Evolutionary conservation across 2,329 filamentous ascomycete species (phyloP), one percentile per base, ranked within the genome.

Genomic region (Pseudopithomyces maydicus): DNA sequence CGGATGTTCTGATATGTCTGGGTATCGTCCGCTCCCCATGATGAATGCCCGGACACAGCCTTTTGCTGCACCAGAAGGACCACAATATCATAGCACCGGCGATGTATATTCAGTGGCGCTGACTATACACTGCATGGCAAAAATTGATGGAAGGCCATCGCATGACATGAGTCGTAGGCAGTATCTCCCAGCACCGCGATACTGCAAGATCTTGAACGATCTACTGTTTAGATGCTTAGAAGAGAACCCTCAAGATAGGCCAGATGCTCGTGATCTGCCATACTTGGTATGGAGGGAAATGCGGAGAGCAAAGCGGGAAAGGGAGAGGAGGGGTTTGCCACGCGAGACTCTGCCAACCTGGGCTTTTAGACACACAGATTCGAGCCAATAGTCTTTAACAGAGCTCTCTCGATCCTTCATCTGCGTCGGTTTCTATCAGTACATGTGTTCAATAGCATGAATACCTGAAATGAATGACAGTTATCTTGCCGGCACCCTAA

Each of bases 1-100:
- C 29, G 62, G 64, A 6, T 58, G 54, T 29, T 48, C 49, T 12
- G 43, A 58, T 3, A 17, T 44, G 3, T 6, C 5, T 1, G 6
- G 19, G 1, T 47, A 60, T 29, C 15, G 5, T 8, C 8, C 12
- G 22, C 5, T 8, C 6, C 3, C 12, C 2, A 2, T 46, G 0
- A 45, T 47, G 52, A 35, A 33, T 11, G 43, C 43, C 6, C 50
- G 14, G 6, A 55, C 45, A 8, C 8, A 14, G 10, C 35, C 38
- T 6, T 55, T 55, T 33, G 45, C 35, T 17, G 15, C 53, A 22
- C 53, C 53, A 6, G 53, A 55, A 22, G 26, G 29, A 2, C 53
- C 53, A 8, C 7, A 29, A 1, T 55, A 42, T 14, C 14, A 26
- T 2, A 45, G 50, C 11, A 46, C 32, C 1, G 32, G 32, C 10